These are phyloP conservation scores for Cantharellus cinnabarinus DNA, from an alignment of 768 basidiomycete genomes.

Conservation along the genomic window DNA sequence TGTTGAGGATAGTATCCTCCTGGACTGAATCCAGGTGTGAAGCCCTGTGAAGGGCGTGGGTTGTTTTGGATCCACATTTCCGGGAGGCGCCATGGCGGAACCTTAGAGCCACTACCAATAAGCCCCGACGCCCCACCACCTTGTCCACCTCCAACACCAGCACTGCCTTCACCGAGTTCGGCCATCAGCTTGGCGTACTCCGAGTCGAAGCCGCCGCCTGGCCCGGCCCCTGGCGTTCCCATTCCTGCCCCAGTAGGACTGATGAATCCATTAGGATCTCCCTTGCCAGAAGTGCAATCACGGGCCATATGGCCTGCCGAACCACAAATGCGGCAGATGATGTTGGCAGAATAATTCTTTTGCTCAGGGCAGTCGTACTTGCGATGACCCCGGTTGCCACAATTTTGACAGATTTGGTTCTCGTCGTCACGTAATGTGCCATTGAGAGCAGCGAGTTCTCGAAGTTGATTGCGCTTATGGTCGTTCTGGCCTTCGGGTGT, in stretches of 20 bases:
- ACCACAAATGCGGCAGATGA: conserved; percentile 96
- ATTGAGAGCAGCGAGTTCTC: conserved; percentile 91
- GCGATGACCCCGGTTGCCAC: conserved; percentile 82
- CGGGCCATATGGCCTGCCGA: conserved; percentile 98
- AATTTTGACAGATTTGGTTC: conserved; percentile 98
- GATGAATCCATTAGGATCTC: conserved; percentile 42
- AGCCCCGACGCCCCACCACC: conserved; percentile 18
- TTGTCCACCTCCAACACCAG: conserved; percentile 22
- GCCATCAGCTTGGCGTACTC: conserved; percentile 97
- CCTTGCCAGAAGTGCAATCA: conserved; percentile 76
- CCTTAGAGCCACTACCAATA: conserved; percentile 32
- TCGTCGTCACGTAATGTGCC: conserved; percentile 99
- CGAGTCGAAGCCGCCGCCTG: conserved; percentile 74
- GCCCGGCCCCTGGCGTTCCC: conserved; percentile 15
- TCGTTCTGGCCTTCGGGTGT: conserved; percentile 99
- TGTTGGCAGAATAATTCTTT: conserved; percentile 96
- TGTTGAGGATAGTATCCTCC: conserved; percentile 52
- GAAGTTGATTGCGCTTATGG: conserved; percentile 96
- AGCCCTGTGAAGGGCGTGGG: background rate
- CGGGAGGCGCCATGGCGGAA: conserved; percentile 82
- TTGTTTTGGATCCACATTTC: conserved; percentile 53
- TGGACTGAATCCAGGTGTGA: conserved; percentile 27
- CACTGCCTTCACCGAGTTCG: conserved; percentile 70
- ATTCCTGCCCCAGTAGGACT: conserved; percentile 4
- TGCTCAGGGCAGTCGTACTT: conserved; percentile 99